phyloP scores from a whole-genome alignment of 805 yeast species.

The Myxozyma kluyveri region DNA sequence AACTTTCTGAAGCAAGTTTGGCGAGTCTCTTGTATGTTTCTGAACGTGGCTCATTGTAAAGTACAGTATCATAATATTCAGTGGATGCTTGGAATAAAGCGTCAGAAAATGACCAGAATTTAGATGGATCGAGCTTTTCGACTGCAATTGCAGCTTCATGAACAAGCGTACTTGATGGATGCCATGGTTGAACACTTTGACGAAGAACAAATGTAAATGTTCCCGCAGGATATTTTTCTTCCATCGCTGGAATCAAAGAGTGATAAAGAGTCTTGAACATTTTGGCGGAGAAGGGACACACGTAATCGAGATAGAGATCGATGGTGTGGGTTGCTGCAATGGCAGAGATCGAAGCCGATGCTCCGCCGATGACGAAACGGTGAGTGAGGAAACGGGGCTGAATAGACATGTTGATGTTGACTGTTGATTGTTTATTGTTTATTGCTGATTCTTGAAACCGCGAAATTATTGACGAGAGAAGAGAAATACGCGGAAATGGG shows the following conservation, averaged over 20 bases:
- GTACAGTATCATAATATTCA: conserved; percentile 60
- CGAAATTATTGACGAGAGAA: conserved; percentile 40
- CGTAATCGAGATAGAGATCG: conserved; percentile 69
- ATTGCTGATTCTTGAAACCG: too few species aligned
- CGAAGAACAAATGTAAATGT: conserved; percentile 60
- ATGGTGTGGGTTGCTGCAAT: conserved; percentile 41
- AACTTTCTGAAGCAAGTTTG: conserved; percentile 44
- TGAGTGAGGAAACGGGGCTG: conserved; percentile 28
- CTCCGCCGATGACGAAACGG: conserved; percentile 12
- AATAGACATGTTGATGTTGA: conserved; percentile 21
- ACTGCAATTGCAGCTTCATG: conserved; percentile 73
- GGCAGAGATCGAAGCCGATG: conserved; percentile 31
- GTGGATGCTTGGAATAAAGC: conserved; percentile 56
- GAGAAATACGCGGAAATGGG: conserved; percentile 90
- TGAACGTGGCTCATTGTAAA: conserved; percentile 52
- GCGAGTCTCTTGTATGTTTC: conserved; percentile 56
- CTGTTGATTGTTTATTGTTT: not conserved
- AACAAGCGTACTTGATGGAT: conserved; percentile 63
- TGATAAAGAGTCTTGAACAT: conserved; percentile 55
- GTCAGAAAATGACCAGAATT: conserved; percentile 57
- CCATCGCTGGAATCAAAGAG: conserved; percentile 53
- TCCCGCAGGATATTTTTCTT: conserved; percentile 44
- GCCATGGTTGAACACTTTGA: conserved; percentile 90
- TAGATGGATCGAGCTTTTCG: conserved; percentile 51
- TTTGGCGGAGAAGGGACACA: conserved; percentile 72